phyloP scores from a whole-genome alignment of 495 filamentous ascomycete genomes.

The Bryoglossum gracile region DNA sequence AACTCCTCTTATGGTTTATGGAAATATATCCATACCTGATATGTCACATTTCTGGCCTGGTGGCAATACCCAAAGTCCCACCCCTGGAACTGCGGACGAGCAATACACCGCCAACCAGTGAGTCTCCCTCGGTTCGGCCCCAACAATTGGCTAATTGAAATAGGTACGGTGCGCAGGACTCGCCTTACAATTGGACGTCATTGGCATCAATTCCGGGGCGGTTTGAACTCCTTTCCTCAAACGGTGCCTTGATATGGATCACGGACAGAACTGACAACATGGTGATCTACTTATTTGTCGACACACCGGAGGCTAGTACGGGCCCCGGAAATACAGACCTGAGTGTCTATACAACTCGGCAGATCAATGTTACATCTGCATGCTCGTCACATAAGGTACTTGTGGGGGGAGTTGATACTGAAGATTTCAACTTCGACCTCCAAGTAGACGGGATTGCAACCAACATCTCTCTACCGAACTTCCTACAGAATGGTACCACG shows the following conservation, averaged over 20 bases:
- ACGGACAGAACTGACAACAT: background rate
- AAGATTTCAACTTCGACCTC: background rate
- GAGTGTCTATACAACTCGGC: constrained; percentile 15
- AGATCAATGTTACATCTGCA: constrained; percentile 8
- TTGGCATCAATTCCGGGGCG: no score
- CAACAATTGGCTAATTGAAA: background rate
- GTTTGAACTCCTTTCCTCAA: constrained; percentile 6
- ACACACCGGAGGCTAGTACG: constrained; percentile 5
- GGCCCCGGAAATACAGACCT: no score
- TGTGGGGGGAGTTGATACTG: constrained; percentile 5
- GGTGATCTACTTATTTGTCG: constrained; percentile 12
- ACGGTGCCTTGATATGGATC: background rate
- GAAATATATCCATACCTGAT: constrained; percentile 14
- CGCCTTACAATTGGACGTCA: no score
- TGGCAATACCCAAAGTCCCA: background rate
- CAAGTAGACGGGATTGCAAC: constrained; percentile 9
- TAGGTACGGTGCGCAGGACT: constrained; percentile 13
- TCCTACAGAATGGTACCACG: constrained; percentile 7
- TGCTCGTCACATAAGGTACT: constrained; percentile 16
- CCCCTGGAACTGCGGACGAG: constrained; percentile 10
- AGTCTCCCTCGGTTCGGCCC: background rate
- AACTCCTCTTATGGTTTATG: background rate
- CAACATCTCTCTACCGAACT: constrained; percentile 1
- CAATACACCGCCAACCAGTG: constrained; percentile 18
- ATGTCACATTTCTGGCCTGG: constrained; percentile 18